phyloP scores from a whole-genome alignment of 75 land plant species.

The Ceratopteris richardii region DNA sequence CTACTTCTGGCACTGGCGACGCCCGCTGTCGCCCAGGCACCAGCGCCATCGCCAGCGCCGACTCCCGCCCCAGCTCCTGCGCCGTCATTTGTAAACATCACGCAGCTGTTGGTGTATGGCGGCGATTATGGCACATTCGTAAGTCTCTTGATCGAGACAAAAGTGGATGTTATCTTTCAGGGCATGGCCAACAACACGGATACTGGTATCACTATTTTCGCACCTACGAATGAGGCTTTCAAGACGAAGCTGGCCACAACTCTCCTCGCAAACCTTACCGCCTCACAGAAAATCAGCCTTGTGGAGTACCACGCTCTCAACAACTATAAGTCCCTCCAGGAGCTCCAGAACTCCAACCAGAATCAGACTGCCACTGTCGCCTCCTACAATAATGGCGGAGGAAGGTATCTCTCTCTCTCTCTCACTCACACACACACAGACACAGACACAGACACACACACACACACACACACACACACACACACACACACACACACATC shows the following conservation, averaged over 20 bases:
- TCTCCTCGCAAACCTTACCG: conserved; percentile 17
- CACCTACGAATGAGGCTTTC: conserved; percentile 58
- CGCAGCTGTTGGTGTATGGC: conserved; percentile 24
- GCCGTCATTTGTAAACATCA: conserved; percentile 12
- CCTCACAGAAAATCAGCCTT: conserved; percentile 26
- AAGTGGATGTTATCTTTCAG: conserved; percentile 34
- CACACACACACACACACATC: no score
- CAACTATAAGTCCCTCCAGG: conserved; percentile 16
- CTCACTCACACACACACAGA: no score
- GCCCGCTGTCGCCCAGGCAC: neutral
- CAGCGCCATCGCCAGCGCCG: neutral
- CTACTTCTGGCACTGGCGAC: neutral
- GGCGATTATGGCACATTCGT: conserved; percentile 28
- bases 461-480: no score
- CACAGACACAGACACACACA: no score
- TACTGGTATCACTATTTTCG: conserved; percentile 43
- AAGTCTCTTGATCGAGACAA: conserved; percentile 17
- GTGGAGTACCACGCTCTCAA: conserved; percentile 29
- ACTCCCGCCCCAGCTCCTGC: neutral
- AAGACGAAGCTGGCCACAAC: conserved; percentile 21
- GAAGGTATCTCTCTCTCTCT: no score
- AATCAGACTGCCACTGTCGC: conserved; percentile 12
- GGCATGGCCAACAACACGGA: conserved; percentile 17
- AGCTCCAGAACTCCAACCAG: conserved; percentile 30
- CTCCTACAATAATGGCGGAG: conserved; percentile 7